These are phyloP conservation scores for Auriscalpium vulgare DNA, from an alignment of 768 basidiomycete species.

Conservation along the genomic window DNA sequence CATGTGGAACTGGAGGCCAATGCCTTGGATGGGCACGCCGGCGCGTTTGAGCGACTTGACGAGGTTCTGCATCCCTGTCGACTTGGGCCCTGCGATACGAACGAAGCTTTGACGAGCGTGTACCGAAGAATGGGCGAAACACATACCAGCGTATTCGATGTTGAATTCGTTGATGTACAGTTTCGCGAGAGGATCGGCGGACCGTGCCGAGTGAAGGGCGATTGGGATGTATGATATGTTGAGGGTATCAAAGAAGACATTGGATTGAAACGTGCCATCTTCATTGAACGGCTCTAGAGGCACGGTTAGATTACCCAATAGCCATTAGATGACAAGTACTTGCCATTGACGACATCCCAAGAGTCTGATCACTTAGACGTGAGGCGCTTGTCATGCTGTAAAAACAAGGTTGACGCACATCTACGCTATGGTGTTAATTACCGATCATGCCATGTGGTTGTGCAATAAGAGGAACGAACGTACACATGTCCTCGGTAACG, in stretches of 20 bases:
- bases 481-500: constrained; percentile 34
- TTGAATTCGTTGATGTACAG: constrained; percentile 44
- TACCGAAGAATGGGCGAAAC: not conserved
- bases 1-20: constrained; percentile 55
- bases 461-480: constrained; percentile 1
- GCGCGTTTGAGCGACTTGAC: constrained; percentile 38
- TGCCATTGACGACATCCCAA: constrained; percentile 48
- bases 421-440: too few relatives aligned
- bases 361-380: constrained; percentile 23
- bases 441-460: too few relatives aligned
- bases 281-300: constrained; percentile 45
- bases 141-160: constrained; percentile 22
- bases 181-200: constrained; percentile 47
- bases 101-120: not conserved
- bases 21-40: constrained; percentile 49
- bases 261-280: constrained; percentile 48
- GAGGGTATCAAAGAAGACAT: constrained; percentile 45
- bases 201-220: constrained; percentile 44
- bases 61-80: constrained; percentile 47
- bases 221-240: constrained; percentile 39
- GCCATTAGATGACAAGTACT: not conserved
- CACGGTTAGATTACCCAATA: not conserved
- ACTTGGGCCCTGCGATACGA: constrained; percentile 35
- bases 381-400: not conserved
- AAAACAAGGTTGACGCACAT: too few relatives aligned